phyloP scores from a whole-genome alignment of 768 basidiomycete genomes.

The Suillus americanus region DNA sequence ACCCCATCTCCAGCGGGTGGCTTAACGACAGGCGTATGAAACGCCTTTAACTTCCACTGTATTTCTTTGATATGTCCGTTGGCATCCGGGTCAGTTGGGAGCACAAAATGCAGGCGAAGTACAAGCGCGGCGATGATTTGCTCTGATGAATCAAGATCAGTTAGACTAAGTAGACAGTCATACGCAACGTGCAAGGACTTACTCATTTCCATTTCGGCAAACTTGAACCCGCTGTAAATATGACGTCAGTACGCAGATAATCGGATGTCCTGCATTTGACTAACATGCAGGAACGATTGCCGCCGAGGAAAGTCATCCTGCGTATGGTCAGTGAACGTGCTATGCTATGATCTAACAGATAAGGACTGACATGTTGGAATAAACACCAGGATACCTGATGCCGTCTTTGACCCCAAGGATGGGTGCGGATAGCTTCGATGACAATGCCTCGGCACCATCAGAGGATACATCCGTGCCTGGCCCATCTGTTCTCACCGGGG shows the following conservation, averaged over 20 bases:
- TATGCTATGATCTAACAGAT: background rate
- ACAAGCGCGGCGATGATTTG: background rate
- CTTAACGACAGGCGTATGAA: background rate
- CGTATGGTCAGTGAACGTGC: background rate
- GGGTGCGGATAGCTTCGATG: background rate
- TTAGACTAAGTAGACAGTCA: background rate
- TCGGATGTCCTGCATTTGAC: constrained; percentile 35
- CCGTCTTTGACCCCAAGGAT: background rate
- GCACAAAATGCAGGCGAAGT: background rate
- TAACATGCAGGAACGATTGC: constrained; percentile 2
- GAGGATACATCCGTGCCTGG: constrained; percentile 24
- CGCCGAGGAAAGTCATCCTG: constrained; percentile 3
- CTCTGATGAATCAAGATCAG: background rate
- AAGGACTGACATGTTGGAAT: constrained; percentile 40
- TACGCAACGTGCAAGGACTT: background rate
- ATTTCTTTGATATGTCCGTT: background rate
- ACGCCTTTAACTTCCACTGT: background rate
- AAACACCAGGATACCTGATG: constrained; percentile 38
- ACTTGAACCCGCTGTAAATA: constrained; percentile 4
- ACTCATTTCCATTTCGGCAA: constrained; percentile 8
- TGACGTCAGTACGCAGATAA: constrained; percentile 19
- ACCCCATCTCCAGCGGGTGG: background rate
- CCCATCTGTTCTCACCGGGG: background rate
- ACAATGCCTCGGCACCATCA: constrained; percentile 19
- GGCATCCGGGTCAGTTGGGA: background rate